These are phyloP conservation scores for Starmerella tilneyi DNA, from an alignment of 805 yeast species.

Conservation along the genomic window DNA sequence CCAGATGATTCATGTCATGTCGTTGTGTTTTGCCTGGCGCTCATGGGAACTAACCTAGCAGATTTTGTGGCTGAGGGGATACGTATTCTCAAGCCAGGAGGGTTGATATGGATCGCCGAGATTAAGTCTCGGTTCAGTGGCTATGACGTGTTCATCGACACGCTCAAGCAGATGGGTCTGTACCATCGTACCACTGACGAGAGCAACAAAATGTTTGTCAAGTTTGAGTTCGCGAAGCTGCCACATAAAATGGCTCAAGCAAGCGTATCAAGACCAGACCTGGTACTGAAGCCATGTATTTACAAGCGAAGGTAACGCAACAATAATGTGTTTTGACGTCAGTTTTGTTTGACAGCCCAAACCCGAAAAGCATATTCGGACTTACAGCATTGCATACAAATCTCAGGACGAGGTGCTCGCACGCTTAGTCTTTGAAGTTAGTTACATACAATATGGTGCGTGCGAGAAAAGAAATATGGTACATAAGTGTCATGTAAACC, in stretches of 20 bases:
- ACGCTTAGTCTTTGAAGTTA: too few species aligned
- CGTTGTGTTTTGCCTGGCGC: conserved; percentile 86
- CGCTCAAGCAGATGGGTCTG: conserved; percentile 66
- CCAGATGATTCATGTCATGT: conserved; percentile 67
- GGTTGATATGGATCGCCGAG: conserved; percentile 96
- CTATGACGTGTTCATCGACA: conserved; percentile 56
- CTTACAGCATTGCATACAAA: too few species aligned
- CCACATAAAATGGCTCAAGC: conserved; percentile 42
- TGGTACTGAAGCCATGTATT: conserved; percentile 81
- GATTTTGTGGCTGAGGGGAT: conserved; percentile 87
- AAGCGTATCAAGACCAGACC: conserved; percentile 50
- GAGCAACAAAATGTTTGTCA: conserved; percentile 81
- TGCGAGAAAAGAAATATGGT: too few species aligned
- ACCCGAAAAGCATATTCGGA: too few species aligned
- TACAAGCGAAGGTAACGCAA: conserved; percentile 51
- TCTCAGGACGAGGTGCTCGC: too few species aligned
- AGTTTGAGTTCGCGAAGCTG: conserved; percentile 81
- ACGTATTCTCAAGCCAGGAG: conserved; percentile 76
- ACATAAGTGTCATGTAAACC: too few species aligned
- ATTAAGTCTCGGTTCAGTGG: conserved; percentile 73
- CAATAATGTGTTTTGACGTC: too few species aligned
- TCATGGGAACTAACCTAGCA: conserved; percentile 94
- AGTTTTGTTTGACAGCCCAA: too few species aligned
- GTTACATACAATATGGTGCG: too few species aligned
- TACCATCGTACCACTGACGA: conserved; percentile 82